Base-by-base conservation (phyloP, 2,329 filamentous ascomycete genomes). In the Rhinocladiella mackenziei region DNA sequence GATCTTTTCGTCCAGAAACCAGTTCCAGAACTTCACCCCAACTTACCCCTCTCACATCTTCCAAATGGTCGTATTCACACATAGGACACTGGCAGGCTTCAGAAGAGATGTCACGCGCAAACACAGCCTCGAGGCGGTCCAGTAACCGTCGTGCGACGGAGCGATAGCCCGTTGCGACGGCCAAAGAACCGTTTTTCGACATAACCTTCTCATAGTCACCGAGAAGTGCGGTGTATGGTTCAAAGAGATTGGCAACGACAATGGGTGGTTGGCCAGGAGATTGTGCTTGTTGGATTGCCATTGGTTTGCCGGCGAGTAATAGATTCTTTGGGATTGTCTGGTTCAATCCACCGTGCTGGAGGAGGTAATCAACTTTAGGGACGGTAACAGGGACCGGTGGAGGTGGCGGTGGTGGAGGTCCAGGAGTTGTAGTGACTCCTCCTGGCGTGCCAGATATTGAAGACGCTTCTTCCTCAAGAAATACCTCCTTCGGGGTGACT, bases 11-110 rank as follows among this genome's bases (percentile, higher is more conserved):
- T 13, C 91, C 91, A 53, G 88, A 92, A 9, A 95, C 89, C 61
- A 89, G 82, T 65, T 98, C 92, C 17, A 98, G 69, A 9, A 97
- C 89, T 62, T 97, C 91, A 7, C 92, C 91, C 91, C 91, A 98
- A 51, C 87, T 92, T 20, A 96, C 74, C 2, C 89, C 89, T 43
- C 74, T 76, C 51, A 81, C 78, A 25, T 70, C 69, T 19, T 75
- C 66, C 36, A 67, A 58, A 11, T 83, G 77, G 26, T 81, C 75
- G 26, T 77, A 71, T 34, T 83, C 78, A 60, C 91, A 97, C 73
- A 96, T 86, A 43, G 92, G 72, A 63, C 91, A 97, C 31, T 74
- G 71, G 62, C 91, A 97, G n/a, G 83, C 81, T 58, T 95, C 82
- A 0, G 81, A 81, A 0, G 89, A 89, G 25, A 98, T 82, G 60